Evolutionary conservation across 139 green algal species (phyloP), one percentile per base, ranked within the genome.

Genomic region (Chlorella ohadii): DNA sequence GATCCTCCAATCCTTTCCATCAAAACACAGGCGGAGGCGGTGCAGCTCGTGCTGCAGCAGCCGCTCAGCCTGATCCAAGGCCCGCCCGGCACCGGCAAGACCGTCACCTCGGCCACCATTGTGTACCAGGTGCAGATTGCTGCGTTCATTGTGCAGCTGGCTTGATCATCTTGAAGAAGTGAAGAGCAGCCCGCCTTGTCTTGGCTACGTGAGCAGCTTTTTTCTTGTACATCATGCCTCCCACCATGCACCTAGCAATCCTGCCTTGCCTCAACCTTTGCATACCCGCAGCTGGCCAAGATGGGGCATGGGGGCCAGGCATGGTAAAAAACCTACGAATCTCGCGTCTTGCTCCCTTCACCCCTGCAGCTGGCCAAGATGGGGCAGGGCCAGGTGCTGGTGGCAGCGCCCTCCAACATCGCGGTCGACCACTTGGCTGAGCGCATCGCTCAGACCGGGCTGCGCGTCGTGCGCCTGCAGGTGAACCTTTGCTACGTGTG

Each of bases 381-480:
- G 57, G 91, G 79, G 17, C 84, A 92, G 79, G 92, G 92, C 28
- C 94, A 96, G 88, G 95, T 99, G 81, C 90, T 99, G 73, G 96
- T 99, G 83, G 92, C 90, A 51, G 97, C 97, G 0, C 97, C 97
- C 55, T 97, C 91, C 83, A 99, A 99, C 87, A 95, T 99, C 27
- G 97, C 96, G 3, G 97, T 99, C 33, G 97, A 99, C 88, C 97
- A 99, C 74, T 93, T 99, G 78, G 93, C 97, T 17, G 94, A 98
- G 86, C 98, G 98, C 89, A 96, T 98, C 56, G 88, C 89, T 5
- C 72, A 88, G 9, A 98, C 97, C 15, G 97, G 97, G 20, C 91
- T 99, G 33, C 96, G 96, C 87, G 97, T 99, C 51, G 97, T 99
- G 80, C 93, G 97, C 31, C 36, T 82, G 76, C 94, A 91, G 81